These are phyloP conservation scores for Laetiporus sulphureus DNA, from an alignment of 1,284 basidiomycete species.

Conservation along the genomic window DNA sequence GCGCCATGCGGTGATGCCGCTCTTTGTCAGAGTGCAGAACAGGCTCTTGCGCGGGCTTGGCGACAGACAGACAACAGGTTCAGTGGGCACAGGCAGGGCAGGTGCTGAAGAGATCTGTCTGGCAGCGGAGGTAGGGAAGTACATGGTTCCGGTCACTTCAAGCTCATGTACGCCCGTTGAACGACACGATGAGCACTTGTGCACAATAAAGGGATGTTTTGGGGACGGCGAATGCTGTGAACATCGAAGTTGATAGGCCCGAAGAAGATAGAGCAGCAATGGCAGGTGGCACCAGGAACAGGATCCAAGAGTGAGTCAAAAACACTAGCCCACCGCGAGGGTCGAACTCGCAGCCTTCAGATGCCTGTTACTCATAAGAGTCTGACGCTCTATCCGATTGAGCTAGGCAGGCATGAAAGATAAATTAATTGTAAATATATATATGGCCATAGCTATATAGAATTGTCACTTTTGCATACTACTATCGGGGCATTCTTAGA, in stretches of 20 bases:
- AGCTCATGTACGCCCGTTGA: no score
- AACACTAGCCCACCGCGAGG: constrained; percentile 77
- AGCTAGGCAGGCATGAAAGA: constrained; percentile 60
- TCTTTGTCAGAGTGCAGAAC: constrained; percentile 69
- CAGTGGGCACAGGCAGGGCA: constrained; percentile 55
- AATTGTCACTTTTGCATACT: no score
- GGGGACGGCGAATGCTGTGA: no score
- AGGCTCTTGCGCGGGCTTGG: constrained; percentile 71
- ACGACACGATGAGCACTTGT: no score
- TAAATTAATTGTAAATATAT: no score
- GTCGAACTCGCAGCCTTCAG: constrained; percentile 91
- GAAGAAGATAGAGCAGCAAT: no score
- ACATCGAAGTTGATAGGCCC: no score
- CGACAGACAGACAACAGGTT: constrained; percentile 51
- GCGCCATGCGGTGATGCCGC: constrained; percentile 73
- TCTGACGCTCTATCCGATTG: constrained; percentile 87
- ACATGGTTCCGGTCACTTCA: no score
- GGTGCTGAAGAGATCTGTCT: constrained; percentile 63
- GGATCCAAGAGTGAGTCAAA: constrained; percentile 1
- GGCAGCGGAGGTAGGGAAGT: constrained; percentile 77
- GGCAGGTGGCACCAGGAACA: no score
- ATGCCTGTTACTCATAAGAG: constrained; percentile 37
- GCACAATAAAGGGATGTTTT: no score
- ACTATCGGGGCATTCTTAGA: no score
- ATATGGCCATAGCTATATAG: background rate